Base-by-base conservation (phyloP, 805 yeast genomes). In the Kodamaea jinghongensis region DNA sequence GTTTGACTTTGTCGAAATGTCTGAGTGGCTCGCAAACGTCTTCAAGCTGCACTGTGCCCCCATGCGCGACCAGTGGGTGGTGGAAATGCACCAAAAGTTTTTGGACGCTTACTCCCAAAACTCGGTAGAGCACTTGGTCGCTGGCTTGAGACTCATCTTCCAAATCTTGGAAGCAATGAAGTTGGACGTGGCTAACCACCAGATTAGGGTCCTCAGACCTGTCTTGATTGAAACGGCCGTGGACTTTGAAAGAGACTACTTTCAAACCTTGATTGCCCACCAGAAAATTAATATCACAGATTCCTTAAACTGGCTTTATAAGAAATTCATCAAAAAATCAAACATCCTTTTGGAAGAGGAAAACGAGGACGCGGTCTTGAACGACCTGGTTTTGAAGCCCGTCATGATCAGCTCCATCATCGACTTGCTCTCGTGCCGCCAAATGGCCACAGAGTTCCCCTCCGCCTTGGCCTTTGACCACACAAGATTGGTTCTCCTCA, bases 31-130 rank as follows among this genome's bases (percentile, higher is more conserved):
- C 30, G 79, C 87, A 2, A 70, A 74, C 23, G 77, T 88, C 23
- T 83, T 91, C 63, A 87, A 89, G 63, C 79, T 82, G 38, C 96
- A 87, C 58, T 89, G 96, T 64, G 96, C 96, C 5, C 97, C 97
- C 46, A 88, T 88, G 95, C 76, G 97, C 57, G 96, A 87, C 61
- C 65, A 78, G 29, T 83, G 93, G 89, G 95, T 90, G 27, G 86
- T 79, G 50, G 86, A 83, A 51, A 86, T 90, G 93, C 77, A 78
- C 34, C 51, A 58, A 9, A 75, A 75, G 50, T 79, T 86, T 52
- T 71, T 63, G 27, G 67, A 65, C 36, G 79, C 83, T 13, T 70
- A 69, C 44, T 48, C 54, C n/a, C 70, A 69, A 25, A 61, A 65
- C 41, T 68, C 78, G n/a, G 70, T 66, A 4, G 52, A 49, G 15